Percentiles rank a stretch among this genome's conserved stretches.
Evolutionary conservation across 2,329 filamentous ascomycete genomes (phyloP).

Genomic region (Aspergillus tanneri): DNA sequence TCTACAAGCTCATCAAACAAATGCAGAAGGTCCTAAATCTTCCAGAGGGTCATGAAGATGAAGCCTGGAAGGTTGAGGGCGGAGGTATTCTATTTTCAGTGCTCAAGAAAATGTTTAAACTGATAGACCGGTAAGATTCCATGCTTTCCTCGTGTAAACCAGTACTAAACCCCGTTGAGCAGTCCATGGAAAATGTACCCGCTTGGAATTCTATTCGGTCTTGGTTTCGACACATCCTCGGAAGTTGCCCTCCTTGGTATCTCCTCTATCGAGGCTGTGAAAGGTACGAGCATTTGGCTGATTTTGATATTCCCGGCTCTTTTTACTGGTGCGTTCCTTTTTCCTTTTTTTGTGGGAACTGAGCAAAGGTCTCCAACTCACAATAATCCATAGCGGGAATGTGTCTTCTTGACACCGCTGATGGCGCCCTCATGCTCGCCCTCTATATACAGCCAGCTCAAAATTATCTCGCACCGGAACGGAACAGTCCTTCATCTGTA

Average conservation of each 20-base stretch:
- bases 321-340: constrained; percentile 76
- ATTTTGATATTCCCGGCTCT: constrained; percentile 88
- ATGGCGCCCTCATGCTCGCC: constrained; percentile 92
- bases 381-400: constrained; percentile 90
- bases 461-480: constrained; percentile 39
- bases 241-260: constrained; percentile 92
- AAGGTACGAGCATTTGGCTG: constrained; percentile 88
- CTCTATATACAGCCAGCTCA: constrained; percentile 67
- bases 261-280: constrained; percentile 77
- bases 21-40: constrained; percentile 61
- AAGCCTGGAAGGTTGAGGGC: constrained; percentile 69
- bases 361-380: neutral
- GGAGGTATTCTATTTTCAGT: constrained; percentile 71
- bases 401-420: constrained; percentile 89
- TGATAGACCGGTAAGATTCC: constrained; percentile 59
- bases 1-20: constrained; percentile 71
- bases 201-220: constrained; percentile 79
- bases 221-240: constrained; percentile 93
- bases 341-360: too few relatives aligned
- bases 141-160: too few relatives aligned
- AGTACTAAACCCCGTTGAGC: neutral
- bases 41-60: constrained; percentile 46
- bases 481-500: too few relatives aligned
- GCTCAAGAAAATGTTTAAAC: constrained; percentile 72
- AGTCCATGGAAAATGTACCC: constrained; percentile 91